Evolutionary conservation across 768 basidiomycete species (phyloP), one percentile per base, ranked within the genome.

Genomic region (Trametopsis cervina): DNA sequence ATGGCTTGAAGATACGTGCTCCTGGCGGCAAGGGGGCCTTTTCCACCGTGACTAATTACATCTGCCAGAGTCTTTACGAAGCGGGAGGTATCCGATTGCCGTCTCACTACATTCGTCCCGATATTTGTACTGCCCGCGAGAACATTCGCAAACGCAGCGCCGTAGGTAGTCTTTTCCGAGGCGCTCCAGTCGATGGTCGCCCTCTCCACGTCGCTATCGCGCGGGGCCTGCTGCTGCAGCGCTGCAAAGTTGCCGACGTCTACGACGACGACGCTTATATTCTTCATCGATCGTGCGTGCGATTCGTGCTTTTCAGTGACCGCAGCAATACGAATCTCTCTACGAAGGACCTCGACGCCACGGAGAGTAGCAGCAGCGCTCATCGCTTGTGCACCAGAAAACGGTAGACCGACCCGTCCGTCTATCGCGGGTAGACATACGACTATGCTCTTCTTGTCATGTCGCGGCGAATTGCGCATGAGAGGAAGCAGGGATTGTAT

Each of bases 401-500:
- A 89, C 4, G 88, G 85, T n/a, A 89, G 67, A 10, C 88, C 88
- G 35, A 87, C 80, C 44, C 79, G 79, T 36, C 80, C 75, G 57
- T 85, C 80, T 37, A 77, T 77, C 15, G 83, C 82, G 0, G 89
- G 86, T 7, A 90, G 66, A 59, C 88, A 89, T 27, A 90, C 67
- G 37, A 91, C 70, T 52, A 91, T 80, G 11, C 78, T 73, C 48
- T 63, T 60, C 51, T 58, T 57, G 12, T 57, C 59, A n/a, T 50
- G 47, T 40, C 71, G 73, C 1, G 83, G 74, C n/a, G 77, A 76
- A 13, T 79, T 73, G 49, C 89, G 85, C 39, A 92, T 70, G 24
- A 89, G 72, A 2, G 89, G 89, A 26, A 92, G 70, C 22, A 90
- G 71, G 1, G 81, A 75, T 55, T 91, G 89, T 36, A 91, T 74